phyloP scores from a whole-genome alignment of 169 alveolate species.

The Cytauxzoon felis region DNA sequence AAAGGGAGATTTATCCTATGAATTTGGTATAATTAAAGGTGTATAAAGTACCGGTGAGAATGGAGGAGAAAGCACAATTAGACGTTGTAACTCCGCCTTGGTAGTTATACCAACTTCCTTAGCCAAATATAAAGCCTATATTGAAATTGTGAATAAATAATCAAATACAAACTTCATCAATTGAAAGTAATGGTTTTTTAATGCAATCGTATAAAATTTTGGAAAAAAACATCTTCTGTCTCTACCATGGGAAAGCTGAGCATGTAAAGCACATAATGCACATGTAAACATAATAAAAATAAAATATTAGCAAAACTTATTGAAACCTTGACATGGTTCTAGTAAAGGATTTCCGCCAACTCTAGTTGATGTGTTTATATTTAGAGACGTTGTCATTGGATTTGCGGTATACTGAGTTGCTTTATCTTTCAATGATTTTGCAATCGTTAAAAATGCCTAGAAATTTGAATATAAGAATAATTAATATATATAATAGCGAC shows the following conservation, averaged over 20 bases:
- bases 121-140: slow-evolving; percentile 78
- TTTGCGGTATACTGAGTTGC: slow-evolving; percentile 52
- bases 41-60: slow-evolving; percentile 65
- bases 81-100: slow-evolving; percentile 70
- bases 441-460: slow-evolving; percentile 60
- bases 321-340: slow-evolving; percentile 61
- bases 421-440: slow-evolving; percentile 56
- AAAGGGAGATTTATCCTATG: slow-evolving; percentile 72
- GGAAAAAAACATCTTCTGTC: no score
- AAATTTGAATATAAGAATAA: not conserved
- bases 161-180: slow-evolving; percentile 35
- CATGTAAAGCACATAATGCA: not conserved
- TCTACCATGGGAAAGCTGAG: not conserved
- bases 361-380: slow-evolving; percentile 35
- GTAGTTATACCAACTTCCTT: slow-evolving; percentile 82
- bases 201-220: no score
- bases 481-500: not conserved
- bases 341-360: slow-evolving; percentile 30
- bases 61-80: slow-evolving; percentile 76
- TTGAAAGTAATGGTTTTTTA: not conserved
- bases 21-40: not conserved
- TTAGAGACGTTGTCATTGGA: slow-evolving; percentile 31
- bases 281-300: not conserved
- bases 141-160: not conserved
- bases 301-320: no score